phyloP scores from a whole-genome alignment of 2,329 filamentous ascomycete genomes.

The Apiospora rasikravindrae region DNA sequence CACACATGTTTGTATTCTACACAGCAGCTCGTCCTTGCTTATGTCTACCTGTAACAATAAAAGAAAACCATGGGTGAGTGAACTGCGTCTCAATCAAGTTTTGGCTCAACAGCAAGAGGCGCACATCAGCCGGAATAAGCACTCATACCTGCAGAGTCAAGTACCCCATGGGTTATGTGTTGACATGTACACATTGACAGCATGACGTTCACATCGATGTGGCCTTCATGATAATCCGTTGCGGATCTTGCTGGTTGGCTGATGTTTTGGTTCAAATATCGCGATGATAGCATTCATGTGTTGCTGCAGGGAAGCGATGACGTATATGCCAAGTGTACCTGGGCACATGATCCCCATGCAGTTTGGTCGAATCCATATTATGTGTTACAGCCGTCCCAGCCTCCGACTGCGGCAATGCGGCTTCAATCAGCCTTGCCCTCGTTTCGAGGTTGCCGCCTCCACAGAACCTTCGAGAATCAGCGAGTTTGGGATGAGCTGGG shows the following conservation, averaged over 20 bases:
- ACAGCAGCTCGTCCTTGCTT: background rate
- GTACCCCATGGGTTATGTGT: background rate
- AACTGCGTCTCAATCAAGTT: background rate
- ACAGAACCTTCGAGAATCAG: conserved; percentile 53
- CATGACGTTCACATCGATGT: background rate
- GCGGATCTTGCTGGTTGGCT: background rate
- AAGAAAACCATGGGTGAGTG: background rate
- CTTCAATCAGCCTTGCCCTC: conserved; percentile 25
- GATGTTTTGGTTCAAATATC: background rate
- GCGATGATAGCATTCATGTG: background rate
- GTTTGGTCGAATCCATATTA: background rate
- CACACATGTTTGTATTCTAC: background rate
- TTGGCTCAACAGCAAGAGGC: background rate
- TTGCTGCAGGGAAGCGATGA: background rate
- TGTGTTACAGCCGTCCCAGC: conserved; percentile 6
- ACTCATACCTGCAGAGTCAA: too few species aligned
- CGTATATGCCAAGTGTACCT: conserved; percentile 1
- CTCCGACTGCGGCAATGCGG: background rate
- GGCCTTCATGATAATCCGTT: background rate
- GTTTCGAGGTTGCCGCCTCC: conserved; percentile 31
- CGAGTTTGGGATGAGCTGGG: background rate
- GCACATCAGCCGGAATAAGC: too few species aligned
- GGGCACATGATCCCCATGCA: background rate
- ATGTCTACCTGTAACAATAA: background rate
- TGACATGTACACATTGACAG: background rate